phyloP scores from a whole-genome alignment of 2,329 filamentous ascomycete genomes.

The Penicillium capsulatum region DNA sequence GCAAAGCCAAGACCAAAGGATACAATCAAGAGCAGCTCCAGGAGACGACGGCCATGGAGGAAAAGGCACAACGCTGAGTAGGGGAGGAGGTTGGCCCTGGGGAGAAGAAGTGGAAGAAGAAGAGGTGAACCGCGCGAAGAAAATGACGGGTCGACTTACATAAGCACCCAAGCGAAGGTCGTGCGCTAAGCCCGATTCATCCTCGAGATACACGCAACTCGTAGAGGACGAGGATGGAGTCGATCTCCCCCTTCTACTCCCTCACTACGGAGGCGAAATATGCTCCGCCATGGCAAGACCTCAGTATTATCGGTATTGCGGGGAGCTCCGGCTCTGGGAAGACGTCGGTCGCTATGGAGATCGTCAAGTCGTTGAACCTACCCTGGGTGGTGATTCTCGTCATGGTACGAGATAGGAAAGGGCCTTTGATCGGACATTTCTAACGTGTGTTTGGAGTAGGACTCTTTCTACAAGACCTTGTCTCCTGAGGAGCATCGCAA shows the following conservation, averaged over 20 bases:
- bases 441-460: constrained; percentile 50
- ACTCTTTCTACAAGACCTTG: constrained; percentile 94
- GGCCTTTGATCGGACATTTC: not conserved
- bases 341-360: constrained; percentile 87
- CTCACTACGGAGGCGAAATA: constrained; percentile 60
- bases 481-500: constrained; percentile 70
- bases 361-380: constrained; percentile 81
- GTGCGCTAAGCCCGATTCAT: constrained; percentile 28
- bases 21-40: constrained; percentile 23
- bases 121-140: constrained; percentile 18
- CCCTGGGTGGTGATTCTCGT: constrained; percentile 98
- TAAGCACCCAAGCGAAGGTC: constrained; percentile 33
- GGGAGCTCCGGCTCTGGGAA: constrained; percentile 95
- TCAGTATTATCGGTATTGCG: constrained; percentile 93
- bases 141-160: constrained; percentile 18
- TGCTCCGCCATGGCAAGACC: constrained; percentile 90
- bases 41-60: constrained; percentile 34
- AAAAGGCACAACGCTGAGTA: constrained; percentile 22
- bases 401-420: constrained; percentile 60
- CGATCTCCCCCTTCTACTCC: constrained; percentile 36
- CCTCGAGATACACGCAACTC: constrained; percentile 9
- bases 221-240: constrained; percentile 29
- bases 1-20: not conserved
- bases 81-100: constrained; percentile 18
- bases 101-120: constrained; percentile 21